Conservation (phyloP, 768 basidiomycete species). For the Boletus vermiculosoides region DNA sequence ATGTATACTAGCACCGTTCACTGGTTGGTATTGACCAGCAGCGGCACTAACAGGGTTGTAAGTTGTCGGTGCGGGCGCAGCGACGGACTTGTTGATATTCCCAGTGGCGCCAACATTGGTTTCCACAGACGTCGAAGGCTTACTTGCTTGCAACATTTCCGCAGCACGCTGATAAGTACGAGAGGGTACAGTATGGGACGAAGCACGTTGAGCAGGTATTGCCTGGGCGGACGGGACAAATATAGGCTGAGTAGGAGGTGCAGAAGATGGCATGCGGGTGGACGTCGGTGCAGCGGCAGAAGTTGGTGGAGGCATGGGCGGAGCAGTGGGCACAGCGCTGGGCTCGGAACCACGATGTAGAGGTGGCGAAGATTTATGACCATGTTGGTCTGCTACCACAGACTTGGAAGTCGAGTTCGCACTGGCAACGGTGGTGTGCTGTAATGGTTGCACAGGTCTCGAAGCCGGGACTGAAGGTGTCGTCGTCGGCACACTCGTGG, state of each 20-base stretch:
- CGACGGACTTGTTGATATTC: conserved; percentile 9
- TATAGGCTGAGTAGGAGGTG: conserved; percentile 23
- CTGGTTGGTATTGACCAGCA: conserved; percentile 11
- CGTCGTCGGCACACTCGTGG: not conserved
- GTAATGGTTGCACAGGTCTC: conserved; percentile 12
- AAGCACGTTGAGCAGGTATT: conserved; percentile 19
- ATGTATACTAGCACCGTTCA: conserved; percentile 7
- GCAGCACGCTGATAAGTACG: conserved; percentile 25
- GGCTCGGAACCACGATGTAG: conserved; percentile 14
- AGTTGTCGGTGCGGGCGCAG: conserved; percentile 5
- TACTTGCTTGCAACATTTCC: conserved; percentile 24
- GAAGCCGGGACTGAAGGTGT: conserved; percentile 4
- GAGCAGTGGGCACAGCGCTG: not conserved
- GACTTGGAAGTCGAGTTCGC: conserved; percentile 4
- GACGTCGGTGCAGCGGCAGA: conserved; percentile 1
- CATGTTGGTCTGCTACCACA: conserved; percentile 8
- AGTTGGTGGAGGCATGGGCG: conserved; percentile 24
- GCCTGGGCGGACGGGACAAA: conserved; percentile 7
- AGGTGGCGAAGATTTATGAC: conserved; percentile 14
- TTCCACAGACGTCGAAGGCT: conserved; percentile 7
- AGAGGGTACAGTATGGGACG: conserved; percentile 17
- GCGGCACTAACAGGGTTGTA: not conserved
- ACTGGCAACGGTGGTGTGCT: conserved; percentile 2
- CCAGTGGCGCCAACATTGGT: not conserved
- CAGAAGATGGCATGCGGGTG: conserved; percentile 22